These are phyloP conservation scores for Fusarium citri DNA, from an alignment of 2,329 filamentous ascomycete genomes.

Conservation along the genomic window DNA sequence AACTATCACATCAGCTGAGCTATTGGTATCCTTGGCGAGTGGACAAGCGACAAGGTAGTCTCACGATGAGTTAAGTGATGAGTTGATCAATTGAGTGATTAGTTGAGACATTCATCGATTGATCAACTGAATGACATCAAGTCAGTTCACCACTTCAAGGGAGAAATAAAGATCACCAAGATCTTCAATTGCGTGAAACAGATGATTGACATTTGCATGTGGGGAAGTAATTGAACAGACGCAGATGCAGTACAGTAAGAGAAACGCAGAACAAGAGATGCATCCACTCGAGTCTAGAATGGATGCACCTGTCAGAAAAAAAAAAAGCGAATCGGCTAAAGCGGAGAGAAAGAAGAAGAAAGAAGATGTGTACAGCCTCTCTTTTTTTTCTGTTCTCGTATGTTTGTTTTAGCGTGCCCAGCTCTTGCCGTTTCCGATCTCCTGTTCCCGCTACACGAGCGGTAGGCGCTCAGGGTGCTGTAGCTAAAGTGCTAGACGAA, in stretches of 20 bases:
- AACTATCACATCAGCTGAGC: constrained; percentile 29
- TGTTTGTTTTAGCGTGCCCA: background rate
- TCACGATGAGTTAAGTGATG: background rate
- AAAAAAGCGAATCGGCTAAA: background rate
- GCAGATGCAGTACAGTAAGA: background rate
- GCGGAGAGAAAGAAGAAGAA: background rate
- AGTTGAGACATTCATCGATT: background rate
- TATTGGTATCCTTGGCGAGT: background rate
- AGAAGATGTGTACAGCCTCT: background rate
- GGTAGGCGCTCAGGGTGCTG: too few species aligned
- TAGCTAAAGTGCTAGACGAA: background rate
- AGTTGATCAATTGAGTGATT: background rate
- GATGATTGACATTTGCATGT: background rate
- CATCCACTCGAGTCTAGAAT: background rate
- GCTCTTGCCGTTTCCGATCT: constrained; percentile 1
- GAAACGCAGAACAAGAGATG: background rate
- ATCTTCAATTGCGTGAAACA: constrained; percentile 23
- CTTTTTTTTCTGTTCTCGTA: constrained; percentile 9
- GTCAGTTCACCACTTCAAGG: background rate
- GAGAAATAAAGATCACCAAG: constrained; percentile 21
- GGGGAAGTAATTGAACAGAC: background rate
- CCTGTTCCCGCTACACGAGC: background rate
- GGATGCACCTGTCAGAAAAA: constrained; percentile 10
- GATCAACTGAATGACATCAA: constrained; percentile 13
- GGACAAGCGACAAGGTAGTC: background rate